phyloP scores from a whole-genome alignment of 2,329 filamentous ascomycete species.

The Sphaerostilbella broomeana region DNA sequence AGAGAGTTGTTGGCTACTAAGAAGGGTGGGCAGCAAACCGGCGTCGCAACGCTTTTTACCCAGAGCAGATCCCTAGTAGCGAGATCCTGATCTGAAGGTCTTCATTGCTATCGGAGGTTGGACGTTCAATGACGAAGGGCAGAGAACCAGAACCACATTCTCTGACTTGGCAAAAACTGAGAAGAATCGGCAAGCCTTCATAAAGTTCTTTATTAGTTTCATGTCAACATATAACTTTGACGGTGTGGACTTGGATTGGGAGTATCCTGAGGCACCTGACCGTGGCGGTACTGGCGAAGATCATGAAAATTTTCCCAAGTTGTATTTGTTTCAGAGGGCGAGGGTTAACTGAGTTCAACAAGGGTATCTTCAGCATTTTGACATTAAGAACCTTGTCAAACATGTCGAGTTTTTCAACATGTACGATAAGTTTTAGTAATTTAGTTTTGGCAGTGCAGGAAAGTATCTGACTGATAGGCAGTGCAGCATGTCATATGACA shows the following conservation, averaged over 20 bases:
- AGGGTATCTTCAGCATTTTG: constrained; percentile 16
- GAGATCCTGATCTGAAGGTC: not conserved
- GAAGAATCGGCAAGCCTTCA: not conserved
- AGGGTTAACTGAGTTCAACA: not conserved
- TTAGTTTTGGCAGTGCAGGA: not conserved
- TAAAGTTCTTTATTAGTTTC: not conserved
- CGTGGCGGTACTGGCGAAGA: constrained; percentile 22
- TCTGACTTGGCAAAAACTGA: not conserved
- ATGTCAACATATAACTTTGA: constrained; percentile 20
- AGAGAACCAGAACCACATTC: constrained; percentile 14
- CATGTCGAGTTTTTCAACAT: constrained; percentile 37
- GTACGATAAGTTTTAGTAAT: not conserved
- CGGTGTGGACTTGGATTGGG: constrained; percentile 27
- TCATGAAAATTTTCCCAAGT: constrained; percentile 19
- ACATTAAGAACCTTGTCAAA: constrained; percentile 12
- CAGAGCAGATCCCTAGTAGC: constrained; percentile 20
- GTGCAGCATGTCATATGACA: constrained; percentile 34
- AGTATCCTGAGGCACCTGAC: constrained; percentile 24
- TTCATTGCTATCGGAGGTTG: constrained; percentile 10
- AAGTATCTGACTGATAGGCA: not conserved
- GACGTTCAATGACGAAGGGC: constrained; percentile 31
- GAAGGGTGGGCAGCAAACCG: constrained; percentile 22
- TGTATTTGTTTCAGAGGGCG: not conserved
- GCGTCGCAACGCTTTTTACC: constrained; percentile 17
- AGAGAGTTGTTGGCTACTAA: constrained; percentile 26